Conservation (phyloP, 768 basidiomycete species). For the Pisolithus tinctorius region DNA sequence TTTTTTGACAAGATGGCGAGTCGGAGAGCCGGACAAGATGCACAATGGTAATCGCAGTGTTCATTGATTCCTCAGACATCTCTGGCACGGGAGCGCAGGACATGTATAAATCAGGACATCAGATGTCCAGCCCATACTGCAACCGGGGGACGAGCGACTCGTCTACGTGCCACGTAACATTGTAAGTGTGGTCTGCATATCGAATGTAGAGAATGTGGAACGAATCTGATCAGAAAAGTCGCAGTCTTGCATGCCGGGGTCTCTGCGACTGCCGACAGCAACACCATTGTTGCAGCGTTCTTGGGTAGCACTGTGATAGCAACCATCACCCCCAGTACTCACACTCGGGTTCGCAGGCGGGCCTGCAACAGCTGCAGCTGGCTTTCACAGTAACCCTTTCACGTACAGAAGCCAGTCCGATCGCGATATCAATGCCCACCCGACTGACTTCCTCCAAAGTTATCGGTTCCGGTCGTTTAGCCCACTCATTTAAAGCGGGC, state of each 20-base stretch:
- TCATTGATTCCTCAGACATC: slow-evolving; percentile 11
- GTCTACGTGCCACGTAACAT: no score
- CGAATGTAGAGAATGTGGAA: no score
- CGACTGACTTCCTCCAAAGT: slow-evolving; percentile 19
- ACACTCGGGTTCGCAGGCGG: no score
- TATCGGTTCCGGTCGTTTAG: slow-evolving; percentile 3
- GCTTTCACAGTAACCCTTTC: not conserved
- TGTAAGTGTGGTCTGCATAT: no score
- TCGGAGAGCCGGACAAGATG: slow-evolving; percentile 3
- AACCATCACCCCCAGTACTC: no score
- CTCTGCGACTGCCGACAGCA: no score
- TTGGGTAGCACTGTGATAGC: no score
- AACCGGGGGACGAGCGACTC: slow-evolving; percentile 4
- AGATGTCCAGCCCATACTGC: slow-evolving; percentile 22
- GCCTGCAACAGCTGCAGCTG: no score
- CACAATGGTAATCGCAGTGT: slow-evolving; percentile 3
- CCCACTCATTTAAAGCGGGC: slow-evolving; percentile 31
- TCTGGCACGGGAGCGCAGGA: slow-evolving; percentile 17
- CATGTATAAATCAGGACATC: slow-evolving; percentile 12
- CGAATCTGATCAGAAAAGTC: no score
- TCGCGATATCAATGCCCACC: slow-evolving; percentile 19
- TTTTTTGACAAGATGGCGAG: slow-evolving; percentile 16
- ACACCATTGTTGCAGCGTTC: no score
- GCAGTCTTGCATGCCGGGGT: no score
- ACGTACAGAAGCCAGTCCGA: slow-evolving; percentile 11